Evolutionary conservation across 306 rosid genomes (phyloP), one percentile per base, ranked within the genome.

Genomic region (Glycine latifolia): DNA sequence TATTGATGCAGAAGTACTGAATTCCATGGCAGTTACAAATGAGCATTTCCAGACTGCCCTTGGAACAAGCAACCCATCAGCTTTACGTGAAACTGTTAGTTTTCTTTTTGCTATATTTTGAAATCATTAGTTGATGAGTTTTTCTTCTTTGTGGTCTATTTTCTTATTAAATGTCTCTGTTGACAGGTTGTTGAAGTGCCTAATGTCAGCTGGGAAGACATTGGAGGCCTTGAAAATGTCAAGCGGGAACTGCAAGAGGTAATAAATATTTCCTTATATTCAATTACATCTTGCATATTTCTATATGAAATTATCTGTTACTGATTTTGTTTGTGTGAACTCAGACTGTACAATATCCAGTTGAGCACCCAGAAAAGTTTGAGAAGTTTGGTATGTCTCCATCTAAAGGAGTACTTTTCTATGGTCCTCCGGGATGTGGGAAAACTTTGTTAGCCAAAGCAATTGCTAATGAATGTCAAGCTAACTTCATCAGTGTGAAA

Each of bases 41-140:
- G 92, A 91, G 74, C 94, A 91, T 82, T 91, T 91, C 89, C 90
- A 87, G 6, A 91, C 90, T 71, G 92, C 94, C n/a, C 90, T 89
- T 10, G 94, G 94, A 62, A 86, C 86, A 26, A 91, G 94, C 90
- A 91, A 91, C 61, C 94, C 92, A 55, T 91, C 94, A 11, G 92
- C 94, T 43, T 82, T 91, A 39, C 91, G 91, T 67, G 94, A 91
- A 91, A 91, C 92, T 17, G 90, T 91, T 39, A 85, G 91, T 73
- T 46, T 67, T 47, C 1, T 41, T 41, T 35, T 59, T 63, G n/a
- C 44, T 59, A 60, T 72, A 58, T 52, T 54, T 69, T 8, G 33
- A n/a, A 53, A 44, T 60, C 48, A 69, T 79, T 20, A 1, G 35
- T 47, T 54, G 62, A 56, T 47, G 15, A 47, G 50, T 35, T 50